phyloP scores from a whole-genome alignment of 495 filamentous ascomycete species.

The Penicillium antarcticum region DNA sequence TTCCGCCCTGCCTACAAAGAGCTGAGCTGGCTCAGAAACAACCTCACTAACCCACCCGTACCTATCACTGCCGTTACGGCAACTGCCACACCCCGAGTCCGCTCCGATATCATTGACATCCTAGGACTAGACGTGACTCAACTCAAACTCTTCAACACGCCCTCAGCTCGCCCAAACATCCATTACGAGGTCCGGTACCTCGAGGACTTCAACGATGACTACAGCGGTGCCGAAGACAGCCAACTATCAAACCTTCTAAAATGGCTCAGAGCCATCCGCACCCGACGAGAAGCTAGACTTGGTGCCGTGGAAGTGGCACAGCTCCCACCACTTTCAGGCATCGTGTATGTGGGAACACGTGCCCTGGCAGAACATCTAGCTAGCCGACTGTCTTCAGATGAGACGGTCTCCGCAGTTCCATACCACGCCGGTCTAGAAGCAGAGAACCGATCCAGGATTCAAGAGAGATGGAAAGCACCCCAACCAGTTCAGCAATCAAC shows the following conservation, averaged over 20 bases:
- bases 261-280: constrained; percentile 72
- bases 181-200: constrained; percentile 93
- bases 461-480: constrained; percentile 71
- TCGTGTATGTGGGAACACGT: constrained; percentile 84
- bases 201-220: constrained; percentile 44
- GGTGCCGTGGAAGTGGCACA: constrained; percentile 40
- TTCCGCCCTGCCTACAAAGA: constrained; percentile 90
- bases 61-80: constrained; percentile 90
- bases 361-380: constrained; percentile 75
- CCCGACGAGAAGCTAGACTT: constrained; percentile 51
- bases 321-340: constrained; percentile 69
- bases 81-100: constrained; percentile 77
- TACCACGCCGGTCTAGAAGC: constrained; percentile 50
- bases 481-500: constrained; percentile 28
- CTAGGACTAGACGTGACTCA: constrained; percentile 59
- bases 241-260: constrained; percentile 65
- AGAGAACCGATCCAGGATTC: constrained; percentile 41
- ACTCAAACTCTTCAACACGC: constrained; percentile 75
- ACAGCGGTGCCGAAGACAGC: constrained; percentile 15
- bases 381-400: constrained; percentile 26
- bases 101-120: constrained; percentile 72
- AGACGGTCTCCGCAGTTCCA: constrained; percentile 42
- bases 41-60: constrained; percentile 71
- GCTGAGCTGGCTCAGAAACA: constrained; percentile 81
- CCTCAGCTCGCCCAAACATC: constrained; percentile 77